Evolutionary conservation across 129 eudicot species (phyloP), one percentile per base, ranked within the genome.

Genomic region (Artemisia argyi): DNA sequence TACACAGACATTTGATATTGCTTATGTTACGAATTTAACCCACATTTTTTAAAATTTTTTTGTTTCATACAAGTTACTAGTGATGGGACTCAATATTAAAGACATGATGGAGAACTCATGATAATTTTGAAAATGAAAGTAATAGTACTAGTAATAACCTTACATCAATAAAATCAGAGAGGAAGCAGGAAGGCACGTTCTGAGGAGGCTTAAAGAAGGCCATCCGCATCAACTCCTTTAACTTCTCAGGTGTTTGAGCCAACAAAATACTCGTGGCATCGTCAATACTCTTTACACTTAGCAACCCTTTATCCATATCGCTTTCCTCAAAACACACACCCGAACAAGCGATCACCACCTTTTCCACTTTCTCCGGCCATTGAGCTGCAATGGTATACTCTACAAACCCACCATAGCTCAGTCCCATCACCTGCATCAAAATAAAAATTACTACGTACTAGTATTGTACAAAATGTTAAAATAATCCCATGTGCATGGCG

Each of bases 361-460:
- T 86, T 77, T 92, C 91, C 82, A 88, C 94, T 70, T 64, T 80
- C 66, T 81, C 93, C 22, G 89, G 86, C 54, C 79, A 88, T 83
- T 75, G 84, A 66, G 81, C 91, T 51, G 96, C 96, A 84, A 92
- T 73, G 48, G 91, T 84, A 68, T 92, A 92, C 74, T 82, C 98
- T 66, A 92, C 98, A 76, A 92, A 92, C 12, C 98, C 98, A 42
- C 97, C 97, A 55, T 92, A 92, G 66, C 97, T 92, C 42, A 92
- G 73, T 66, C 98, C 98, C 72, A 85, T 86, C 22, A 92, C 75
- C 32, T 68, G 58, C 60, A 2, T 57, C 24, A 57, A 57, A 57
- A 19, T 19, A 57, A 39, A 39, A 1, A 39, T 39, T 39, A 39
- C 46, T 35, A 39, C 32, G n/a, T n/a, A n/a, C n/a, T n/a, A n/a